Base-by-base conservation (phyloP, 1,284 basidiomycete species). In the Phellinidium pouzarii region DNA sequence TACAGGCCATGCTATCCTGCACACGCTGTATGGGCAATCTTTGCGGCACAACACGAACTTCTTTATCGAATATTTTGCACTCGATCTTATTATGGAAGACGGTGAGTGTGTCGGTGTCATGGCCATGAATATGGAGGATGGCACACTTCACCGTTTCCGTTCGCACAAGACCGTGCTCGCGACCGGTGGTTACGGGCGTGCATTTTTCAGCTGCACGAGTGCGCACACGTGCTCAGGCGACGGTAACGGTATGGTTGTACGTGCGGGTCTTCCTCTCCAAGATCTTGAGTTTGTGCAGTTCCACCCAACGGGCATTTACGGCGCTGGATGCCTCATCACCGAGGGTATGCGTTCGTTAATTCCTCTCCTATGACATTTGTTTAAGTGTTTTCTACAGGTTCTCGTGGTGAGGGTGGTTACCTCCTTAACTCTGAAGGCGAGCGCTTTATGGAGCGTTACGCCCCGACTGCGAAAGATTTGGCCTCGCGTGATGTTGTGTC, bases 371-470 rank as follows among this genome's bases (percentile, higher is more conserved):
- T 53, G 3, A 1, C 8, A 29, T 53, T 38, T 43, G 25, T 47
- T 4, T 51, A 41, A 23, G 46, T 40, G 42, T 53, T 17, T 56
- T 22, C 1, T 37, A 36, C 51, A 92, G 94, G 94, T 62, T 97
- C 95, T 61, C 93, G 96, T 71, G 96, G 96, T 68, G 96, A 99
- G 73, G 96, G 96, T 75, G 96, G 96, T 62, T 99, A 99, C 74
- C 78, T 99, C 61, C 77, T 99, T 68, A 99, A 99, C 78, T 93
- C 93, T 8, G 90, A 98, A 77, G 96, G 96, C 69, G 96, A 99
- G 73, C 91, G 96, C 59, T 99, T 99, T 79, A 99, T 99, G 96
- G 95, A 99, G 73, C 91, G 95, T 71, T 96, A 98, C 69, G 96
- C 96, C 1, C 96, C 96, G 17, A 98, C 95, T 48, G 96, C 96